Evolutionary conservation across 1,284 basidiomycete genomes (phyloP).

Genomic region (Fomitopsis pinicola): DNA sequence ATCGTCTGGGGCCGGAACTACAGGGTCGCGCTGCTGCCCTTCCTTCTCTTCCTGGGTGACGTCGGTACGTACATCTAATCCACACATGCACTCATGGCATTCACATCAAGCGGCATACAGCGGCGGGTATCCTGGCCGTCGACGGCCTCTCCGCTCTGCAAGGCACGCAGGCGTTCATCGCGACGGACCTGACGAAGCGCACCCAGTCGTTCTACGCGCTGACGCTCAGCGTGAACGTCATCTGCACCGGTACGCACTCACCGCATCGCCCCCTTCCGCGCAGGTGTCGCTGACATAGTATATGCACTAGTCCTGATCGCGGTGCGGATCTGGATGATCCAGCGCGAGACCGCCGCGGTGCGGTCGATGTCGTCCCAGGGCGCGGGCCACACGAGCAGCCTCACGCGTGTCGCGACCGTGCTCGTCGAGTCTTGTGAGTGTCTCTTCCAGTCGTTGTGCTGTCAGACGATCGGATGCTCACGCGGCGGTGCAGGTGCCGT

Average conservation of each 20-base stretch:
- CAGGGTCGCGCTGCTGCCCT: neutral
- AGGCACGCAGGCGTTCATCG: neutral
- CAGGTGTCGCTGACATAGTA: neutral
- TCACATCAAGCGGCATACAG: neutral
- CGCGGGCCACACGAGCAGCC: neutral
- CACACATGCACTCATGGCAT: too few species aligned
- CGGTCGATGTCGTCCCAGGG: neutral
- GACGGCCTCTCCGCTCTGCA: neutral
- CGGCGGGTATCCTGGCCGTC: neutral
- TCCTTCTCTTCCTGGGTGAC: neutral
- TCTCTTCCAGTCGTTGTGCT: neutral
- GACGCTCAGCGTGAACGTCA: neutral
- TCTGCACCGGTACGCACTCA: neutral
- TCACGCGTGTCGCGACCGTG: neutral
- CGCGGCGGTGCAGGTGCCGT: neutral
- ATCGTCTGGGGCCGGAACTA: neutral
- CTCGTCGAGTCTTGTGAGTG: neutral
- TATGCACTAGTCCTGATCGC: neutral
- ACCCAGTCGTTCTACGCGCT: neutral
- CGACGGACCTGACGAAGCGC: neutral
- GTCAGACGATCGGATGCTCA: neutral
- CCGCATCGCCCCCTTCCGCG: neutral
- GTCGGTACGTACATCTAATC: neutral
- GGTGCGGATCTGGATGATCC: neutral
- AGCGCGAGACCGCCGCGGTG: neutral